Evolutionary conservation across 305 asterid genomes (phyloP).

Genomic region (Fraxinus nigra): DNA sequence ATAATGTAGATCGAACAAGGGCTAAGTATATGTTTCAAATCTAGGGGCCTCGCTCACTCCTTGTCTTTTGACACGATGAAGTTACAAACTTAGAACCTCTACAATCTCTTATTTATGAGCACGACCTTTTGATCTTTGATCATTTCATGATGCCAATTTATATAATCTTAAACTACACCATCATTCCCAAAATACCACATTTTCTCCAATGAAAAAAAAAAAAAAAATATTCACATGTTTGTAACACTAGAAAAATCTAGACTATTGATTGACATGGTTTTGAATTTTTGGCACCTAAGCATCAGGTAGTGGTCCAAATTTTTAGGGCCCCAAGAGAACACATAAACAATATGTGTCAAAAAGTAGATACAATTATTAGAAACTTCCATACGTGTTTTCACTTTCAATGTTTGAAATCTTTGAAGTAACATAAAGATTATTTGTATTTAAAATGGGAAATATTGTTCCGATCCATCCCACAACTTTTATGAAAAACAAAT

Average conservation of each 20-base stretch:
- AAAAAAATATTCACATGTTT: background rate
- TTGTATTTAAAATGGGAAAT: background rate
- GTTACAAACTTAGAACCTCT: no score
- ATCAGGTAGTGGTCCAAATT: background rate
- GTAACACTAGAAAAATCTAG: background rate
- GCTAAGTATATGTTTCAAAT: background rate
- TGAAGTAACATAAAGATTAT: background rate
- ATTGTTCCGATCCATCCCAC: background rate
- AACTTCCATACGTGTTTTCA: conserved; percentile 12
- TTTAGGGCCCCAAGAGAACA: conserved; percentile 2
- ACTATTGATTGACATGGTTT: background rate
- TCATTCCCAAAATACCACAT: background rate
- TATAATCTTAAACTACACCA: background rate
- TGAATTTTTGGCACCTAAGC: background rate
- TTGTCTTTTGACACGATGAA: background rate
- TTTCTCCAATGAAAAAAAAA: background rate
- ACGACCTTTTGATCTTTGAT: background rate
- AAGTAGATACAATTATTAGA: conserved; percentile 2
- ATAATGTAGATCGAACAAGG: no score
- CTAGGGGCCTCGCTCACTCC: background rate
- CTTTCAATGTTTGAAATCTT: conserved; percentile 19
- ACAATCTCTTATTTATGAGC: background rate
- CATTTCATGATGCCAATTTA: background rate
- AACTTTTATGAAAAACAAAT: background rate
- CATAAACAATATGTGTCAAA: conserved; percentile 15